Conservation (phyloP, 352 stramenopile species). For the Phytophthora sp. region DNA sequence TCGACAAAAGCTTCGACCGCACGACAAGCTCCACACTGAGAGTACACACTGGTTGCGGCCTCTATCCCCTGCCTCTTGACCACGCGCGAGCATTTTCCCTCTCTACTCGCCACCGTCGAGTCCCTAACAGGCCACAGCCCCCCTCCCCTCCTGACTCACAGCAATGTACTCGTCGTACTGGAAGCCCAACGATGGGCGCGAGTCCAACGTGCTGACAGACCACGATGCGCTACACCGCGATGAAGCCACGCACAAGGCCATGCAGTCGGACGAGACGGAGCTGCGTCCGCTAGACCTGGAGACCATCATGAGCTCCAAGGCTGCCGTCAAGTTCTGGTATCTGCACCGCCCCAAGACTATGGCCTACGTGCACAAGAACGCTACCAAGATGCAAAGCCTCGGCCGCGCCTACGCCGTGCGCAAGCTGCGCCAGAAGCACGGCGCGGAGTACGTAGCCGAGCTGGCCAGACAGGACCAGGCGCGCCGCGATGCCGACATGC, state of each 20-base stretch:
- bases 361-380: conserved; percentile 90
- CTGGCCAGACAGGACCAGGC: conserved; percentile 70
- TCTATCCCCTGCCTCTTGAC: not conserved
- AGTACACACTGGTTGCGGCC: not conserved
- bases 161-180: conserved; percentile 90
- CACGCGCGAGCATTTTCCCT: conserved; percentile 30
- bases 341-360: conserved; percentile 89
- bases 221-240: conserved; percentile 86
- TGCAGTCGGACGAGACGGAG: conserved; percentile 85
- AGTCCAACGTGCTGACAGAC: conserved; percentile 80
- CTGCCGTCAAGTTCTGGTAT: conserved; percentile 91
- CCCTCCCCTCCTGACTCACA: not conserved
- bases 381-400: conserved; percentile 85
- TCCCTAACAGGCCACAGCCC: conserved; percentile 9
- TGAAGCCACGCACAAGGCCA: conserved; percentile 70
- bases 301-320: conserved; percentile 89
- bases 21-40: conserved; percentile 4
- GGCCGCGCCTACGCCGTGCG: conserved; percentile 81
- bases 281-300: conserved; percentile 84
- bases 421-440: conserved; percentile 73
- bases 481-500: conserved; percentile 63
- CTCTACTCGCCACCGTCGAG: conserved; percentile 38
- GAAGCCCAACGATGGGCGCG: conserved; percentile 72
- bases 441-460: conserved; percentile 82
- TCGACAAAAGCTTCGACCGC: conserved; percentile 21